Conservation (phyloP, 257 asterid species). For the Scutellaria barbata region DNA sequence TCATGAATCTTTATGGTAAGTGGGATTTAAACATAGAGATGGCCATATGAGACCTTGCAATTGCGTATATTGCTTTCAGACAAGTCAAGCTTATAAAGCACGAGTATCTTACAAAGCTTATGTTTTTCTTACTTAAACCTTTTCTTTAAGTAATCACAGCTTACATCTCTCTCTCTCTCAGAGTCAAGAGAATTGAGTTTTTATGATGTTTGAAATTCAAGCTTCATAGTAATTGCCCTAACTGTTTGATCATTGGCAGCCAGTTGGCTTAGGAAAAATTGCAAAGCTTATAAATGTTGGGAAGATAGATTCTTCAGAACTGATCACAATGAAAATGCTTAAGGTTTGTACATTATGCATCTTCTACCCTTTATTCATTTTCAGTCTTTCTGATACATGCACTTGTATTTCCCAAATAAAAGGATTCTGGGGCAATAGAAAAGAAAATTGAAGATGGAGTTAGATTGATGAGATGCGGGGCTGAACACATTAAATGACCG, state of each 20-base stretch:
- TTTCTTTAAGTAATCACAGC: neutral
- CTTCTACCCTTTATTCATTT: conserved; percentile 12
- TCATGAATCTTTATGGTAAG: too few species aligned
- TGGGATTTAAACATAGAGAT: too few species aligned
- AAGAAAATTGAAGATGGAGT: conserved; percentile 93
- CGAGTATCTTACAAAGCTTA: too few species aligned
- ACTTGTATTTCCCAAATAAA: conserved; percentile 24
- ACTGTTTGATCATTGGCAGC: conserved; percentile 56
- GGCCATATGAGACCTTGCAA: too few species aligned
- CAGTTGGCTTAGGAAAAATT: conserved; percentile 91
- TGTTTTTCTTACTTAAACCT: neutral
- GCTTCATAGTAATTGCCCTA: conserved; percentile 8
- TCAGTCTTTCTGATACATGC: conserved; percentile 27
- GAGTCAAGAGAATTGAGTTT: neutral
- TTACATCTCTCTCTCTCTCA: neutral
- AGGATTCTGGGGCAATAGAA: conserved; percentile 91
- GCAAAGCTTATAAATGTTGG: conserved; percentile 93
- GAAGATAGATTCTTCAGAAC: conserved; percentile 92
- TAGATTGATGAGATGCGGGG: conserved; percentile 91
- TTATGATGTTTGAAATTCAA: conserved; percentile 3
- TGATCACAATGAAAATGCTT: conserved; percentile 93
- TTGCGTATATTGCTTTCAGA: too few species aligned
- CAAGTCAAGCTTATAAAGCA: too few species aligned
- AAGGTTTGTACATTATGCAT: conserved; percentile 51
- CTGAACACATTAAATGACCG: conserved; percentile 81